phyloP scores from a whole-genome alignment of 345 rosid species.

The Litchi chinensis region DNA sequence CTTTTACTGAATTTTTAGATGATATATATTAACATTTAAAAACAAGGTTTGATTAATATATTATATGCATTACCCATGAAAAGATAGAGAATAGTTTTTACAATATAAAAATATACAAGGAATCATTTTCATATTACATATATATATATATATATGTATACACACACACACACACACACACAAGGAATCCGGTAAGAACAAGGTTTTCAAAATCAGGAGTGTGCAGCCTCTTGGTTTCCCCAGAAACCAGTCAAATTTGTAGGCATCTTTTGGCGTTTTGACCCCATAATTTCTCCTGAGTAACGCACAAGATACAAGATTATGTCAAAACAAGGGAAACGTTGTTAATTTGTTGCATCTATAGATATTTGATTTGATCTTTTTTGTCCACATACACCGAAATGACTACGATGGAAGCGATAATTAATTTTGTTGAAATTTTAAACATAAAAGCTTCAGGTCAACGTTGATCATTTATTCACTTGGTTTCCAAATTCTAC shows the following conservation, averaged over 20 bases:
- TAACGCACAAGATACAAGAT: not conserved
- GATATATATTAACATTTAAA: no score
- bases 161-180: no score
- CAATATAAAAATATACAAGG: not conserved
- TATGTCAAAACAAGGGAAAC: slow-evolving; percentile 13
- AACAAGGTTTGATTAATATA: no score
- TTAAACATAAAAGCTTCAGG: not conserved
- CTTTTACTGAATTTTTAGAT: no score
- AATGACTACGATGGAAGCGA: not conserved
- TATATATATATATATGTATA: no score
- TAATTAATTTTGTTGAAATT: not conserved
- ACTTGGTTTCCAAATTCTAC: not conserved
- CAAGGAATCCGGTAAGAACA: not conserved
- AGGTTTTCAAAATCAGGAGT: not conserved
- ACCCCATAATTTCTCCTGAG: not conserved
- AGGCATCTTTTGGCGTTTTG: slow-evolving; percentile 15
- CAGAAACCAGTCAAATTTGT: slow-evolving; percentile 36
- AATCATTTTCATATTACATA: no score
- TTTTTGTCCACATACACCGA: slow-evolving; percentile 9
- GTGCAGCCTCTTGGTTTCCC: slow-evolving; percentile 21
- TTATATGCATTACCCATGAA: no score
- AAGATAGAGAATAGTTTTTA: no score
- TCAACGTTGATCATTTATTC: not conserved
- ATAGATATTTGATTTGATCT: not conserved
- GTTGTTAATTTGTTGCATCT: no score